These are phyloP conservation scores for Ceratocystis ficicola DNA, from an alignment of 2,329 filamentous ascomycete genomes.

Conservation along the genomic window DNA sequence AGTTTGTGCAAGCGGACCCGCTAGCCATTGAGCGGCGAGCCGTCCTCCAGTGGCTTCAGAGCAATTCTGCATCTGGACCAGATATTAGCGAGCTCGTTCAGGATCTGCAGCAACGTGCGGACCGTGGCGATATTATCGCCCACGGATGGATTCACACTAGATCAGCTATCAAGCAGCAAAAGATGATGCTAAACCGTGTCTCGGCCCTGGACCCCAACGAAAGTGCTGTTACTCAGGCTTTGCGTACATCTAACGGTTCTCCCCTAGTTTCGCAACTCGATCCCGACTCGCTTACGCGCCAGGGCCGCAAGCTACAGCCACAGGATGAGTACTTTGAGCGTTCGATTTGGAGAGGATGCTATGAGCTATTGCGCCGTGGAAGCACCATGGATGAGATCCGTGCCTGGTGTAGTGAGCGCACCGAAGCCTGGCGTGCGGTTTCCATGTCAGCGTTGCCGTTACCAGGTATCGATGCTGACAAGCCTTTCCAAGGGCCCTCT, in stretches of 20 bases:
- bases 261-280: constrained; percentile 77
- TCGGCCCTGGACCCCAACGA: constrained; percentile 53
- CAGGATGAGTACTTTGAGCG: constrained; percentile 82
- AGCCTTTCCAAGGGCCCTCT: constrained; percentile 33
- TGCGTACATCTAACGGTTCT: constrained; percentile 47
- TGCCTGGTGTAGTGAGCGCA: constrained; percentile 75
- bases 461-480: constrained; percentile 34
- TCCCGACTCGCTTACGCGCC: constrained; percentile 75
- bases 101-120: constrained; percentile 62
- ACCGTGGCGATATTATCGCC: constrained; percentile 68
- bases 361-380: constrained; percentile 82
- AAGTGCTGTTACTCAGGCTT: constrained; percentile 42
- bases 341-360: constrained; percentile 87
- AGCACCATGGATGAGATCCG: constrained; percentile 59
- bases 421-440: constrained; percentile 80
- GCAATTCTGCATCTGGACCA: constrained; percentile 54
- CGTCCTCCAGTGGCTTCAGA: constrained; percentile 77
- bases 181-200: constrained; percentile 56
- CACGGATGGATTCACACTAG: constrained; percentile 90
- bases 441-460: constrained; percentile 64
- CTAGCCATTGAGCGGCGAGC: constrained; percentile 65
- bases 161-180: constrained; percentile 77
- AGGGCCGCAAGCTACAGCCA: constrained; percentile 61
- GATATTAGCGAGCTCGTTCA: constrained; percentile 65
- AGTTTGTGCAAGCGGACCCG: constrained; percentile 62